Conservation (phyloP, 495 filamentous ascomycete species). For the Aspergillus heteromorphus region DNA sequence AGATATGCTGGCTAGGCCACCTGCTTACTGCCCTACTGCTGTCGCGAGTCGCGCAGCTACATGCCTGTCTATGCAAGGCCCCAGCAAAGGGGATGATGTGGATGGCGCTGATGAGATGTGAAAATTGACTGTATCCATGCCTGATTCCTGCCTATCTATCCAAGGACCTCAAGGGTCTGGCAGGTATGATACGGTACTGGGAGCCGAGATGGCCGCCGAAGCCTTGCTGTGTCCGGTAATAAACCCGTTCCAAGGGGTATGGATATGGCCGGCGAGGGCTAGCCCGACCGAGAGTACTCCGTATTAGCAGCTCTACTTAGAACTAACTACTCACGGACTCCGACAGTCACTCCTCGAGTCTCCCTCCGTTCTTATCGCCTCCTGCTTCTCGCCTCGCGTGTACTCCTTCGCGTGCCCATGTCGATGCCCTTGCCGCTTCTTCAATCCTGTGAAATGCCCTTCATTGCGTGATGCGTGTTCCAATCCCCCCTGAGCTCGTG, state of each 20-base stretch:
- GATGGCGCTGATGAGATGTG: too few species aligned
- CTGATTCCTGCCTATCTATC: background rate
- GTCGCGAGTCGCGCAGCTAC: background rate
- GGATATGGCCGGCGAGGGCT: background rate
- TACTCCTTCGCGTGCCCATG: background rate
- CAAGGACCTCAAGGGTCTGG: too few species aligned
- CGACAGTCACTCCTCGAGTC: background rate
- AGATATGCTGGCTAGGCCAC: background rate
- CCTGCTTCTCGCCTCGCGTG: background rate
- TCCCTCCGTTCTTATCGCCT: background rate
- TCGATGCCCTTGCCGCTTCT: background rate
- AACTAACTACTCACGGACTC: background rate
- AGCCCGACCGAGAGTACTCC: background rate
- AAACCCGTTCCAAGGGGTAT: background rate
- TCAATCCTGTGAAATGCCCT: background rate
- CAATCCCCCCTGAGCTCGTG: constrained; percentile 15
- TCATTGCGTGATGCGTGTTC: constrained; percentile 12
- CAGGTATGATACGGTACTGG: background rate
- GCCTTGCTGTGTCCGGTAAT: background rate
- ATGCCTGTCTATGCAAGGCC: background rate
- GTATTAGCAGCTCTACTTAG: too few species aligned
- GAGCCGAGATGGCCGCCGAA: background rate
- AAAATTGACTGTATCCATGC: background rate
- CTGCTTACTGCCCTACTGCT: background rate
- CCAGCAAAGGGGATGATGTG: background rate